phyloP scores from a whole-genome alignment of 257 asterid species.

The Przewalskia tangutica region DNA sequence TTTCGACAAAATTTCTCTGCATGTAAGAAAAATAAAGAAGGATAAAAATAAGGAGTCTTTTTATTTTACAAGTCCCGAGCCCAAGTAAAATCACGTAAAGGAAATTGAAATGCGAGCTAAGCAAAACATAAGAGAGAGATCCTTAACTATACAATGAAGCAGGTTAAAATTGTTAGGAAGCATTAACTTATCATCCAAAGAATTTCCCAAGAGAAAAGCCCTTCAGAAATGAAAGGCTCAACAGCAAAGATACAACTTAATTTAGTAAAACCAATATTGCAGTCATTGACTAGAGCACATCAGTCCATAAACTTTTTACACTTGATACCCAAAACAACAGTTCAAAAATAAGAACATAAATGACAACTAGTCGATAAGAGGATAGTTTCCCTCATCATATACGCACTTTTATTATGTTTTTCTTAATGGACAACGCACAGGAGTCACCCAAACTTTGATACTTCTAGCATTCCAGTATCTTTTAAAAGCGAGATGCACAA shows the following conservation, averaged over 20 bases:
- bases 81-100: background rate
- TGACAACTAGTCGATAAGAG: background rate
- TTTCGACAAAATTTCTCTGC: slow-evolving; percentile 90
- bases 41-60: background rate
- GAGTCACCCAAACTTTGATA: background rate
- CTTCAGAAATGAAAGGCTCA: background rate
- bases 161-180: background rate
- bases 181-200: background rate
- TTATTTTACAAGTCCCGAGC: background rate
- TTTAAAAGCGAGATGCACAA: background rate
- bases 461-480: background rate
- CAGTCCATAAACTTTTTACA: background rate
- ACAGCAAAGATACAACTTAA: background rate
- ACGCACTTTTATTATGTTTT: background rate
- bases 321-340: background rate
- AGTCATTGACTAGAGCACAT: background rate
- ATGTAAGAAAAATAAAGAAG: slow-evolving; percentile 1
- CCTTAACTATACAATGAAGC: background rate
- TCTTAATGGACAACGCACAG: background rate
- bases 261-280: background rate
- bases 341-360: background rate
- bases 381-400: background rate
- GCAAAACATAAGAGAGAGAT: background rate
- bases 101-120: background rate
- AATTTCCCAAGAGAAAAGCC: background rate